Conservation (phyloP, 768 basidiomycete genomes). For the Mycena alexandri region DNA sequence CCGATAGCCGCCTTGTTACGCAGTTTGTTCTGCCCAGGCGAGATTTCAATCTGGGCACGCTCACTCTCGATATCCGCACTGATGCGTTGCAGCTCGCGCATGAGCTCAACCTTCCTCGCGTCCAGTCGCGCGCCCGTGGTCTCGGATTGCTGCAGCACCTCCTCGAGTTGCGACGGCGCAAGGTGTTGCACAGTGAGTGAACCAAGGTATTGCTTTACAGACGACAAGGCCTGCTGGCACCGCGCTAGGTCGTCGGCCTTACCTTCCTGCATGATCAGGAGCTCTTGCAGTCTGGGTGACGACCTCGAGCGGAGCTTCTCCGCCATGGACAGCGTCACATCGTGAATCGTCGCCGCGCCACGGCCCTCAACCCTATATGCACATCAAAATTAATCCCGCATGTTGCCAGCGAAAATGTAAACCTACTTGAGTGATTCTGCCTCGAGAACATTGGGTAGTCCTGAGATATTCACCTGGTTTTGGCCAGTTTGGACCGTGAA, state of each 20-base stretch:
- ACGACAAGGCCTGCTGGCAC: slow-evolving; percentile 42
- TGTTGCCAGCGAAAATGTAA: too few species aligned
- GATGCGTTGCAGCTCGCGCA: slow-evolving; percentile 42
- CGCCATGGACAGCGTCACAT: slow-evolving; percentile 50
- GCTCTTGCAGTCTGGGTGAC: slow-evolving; percentile 44
- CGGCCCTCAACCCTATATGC: slow-evolving; percentile 56
- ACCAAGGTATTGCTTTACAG: slow-evolving; percentile 51
- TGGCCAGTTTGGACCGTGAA: slow-evolving; percentile 53
- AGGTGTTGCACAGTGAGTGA: slow-evolving; percentile 51
- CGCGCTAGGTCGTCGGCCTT: slow-evolving; percentile 45
- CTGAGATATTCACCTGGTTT: slow-evolving; percentile 56
- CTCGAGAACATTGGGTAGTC: slow-evolving; percentile 54
- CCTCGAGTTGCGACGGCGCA: slow-evolving; percentile 44
- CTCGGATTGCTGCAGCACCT: slow-evolving; percentile 51
- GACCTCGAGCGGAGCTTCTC: slow-evolving; percentile 29
- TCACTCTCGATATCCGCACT: slow-evolving; percentile 45
- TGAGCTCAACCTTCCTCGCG: slow-evolving; percentile 45
- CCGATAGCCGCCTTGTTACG: slow-evolving; percentile 48
- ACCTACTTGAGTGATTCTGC: slow-evolving; percentile 55
- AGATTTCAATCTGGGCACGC: slow-evolving; percentile 34
- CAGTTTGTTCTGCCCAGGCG: slow-evolving; percentile 42
- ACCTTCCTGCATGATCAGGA: slow-evolving; percentile 45
- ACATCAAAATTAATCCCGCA: too few species aligned
- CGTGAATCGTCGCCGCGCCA: slow-evolving; percentile 61
- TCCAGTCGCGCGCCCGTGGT: slow-evolving; percentile 50